A percentile compares a stretch with the other conserved stretches of the same genome.
These are phyloP conservation scores for Plantago lanceolata DNA, from an alignment of 305 asterid species.

Conservation along the genomic window DNA sequence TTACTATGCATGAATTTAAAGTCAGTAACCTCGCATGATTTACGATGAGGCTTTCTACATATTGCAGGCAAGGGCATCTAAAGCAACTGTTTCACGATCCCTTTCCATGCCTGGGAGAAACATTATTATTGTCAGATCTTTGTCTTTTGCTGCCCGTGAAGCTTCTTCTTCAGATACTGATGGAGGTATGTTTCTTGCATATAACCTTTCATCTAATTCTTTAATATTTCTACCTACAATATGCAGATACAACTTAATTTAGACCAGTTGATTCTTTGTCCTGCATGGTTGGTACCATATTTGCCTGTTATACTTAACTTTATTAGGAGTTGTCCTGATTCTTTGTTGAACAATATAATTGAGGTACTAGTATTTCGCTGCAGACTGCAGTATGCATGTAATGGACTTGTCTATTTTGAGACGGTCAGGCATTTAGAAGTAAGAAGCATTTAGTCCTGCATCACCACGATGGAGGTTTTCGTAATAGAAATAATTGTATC, in stretches of 20 bases:
- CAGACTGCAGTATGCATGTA: too few relatives aligned
- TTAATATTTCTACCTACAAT: slow-evolving; percentile 7
- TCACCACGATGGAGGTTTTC: too few relatives aligned
- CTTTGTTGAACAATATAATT: too few relatives aligned
- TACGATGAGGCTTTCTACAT: slow-evolving; percentile 6
- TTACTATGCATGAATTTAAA: not conserved
- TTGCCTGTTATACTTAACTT: not conserved
- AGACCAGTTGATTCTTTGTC: not conserved
- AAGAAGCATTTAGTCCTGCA: too few relatives aligned
- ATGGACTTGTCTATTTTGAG: too few relatives aligned
- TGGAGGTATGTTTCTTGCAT: slow-evolving; percentile 49
- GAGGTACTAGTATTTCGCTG: too few relatives aligned
- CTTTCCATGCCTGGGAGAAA: slow-evolving; percentile 74
- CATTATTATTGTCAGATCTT: slow-evolving; percentile 62
- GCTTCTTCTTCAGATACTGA: slow-evolving; percentile 42
- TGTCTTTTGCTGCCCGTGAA: slow-evolving; percentile 54
- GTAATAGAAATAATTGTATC: too few relatives aligned
- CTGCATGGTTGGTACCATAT: not conserved
- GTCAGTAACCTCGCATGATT: not conserved
- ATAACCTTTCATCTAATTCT: slow-evolving; percentile 6
- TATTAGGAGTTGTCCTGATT: too few relatives aligned
- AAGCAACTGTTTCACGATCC: slow-evolving; percentile 62
- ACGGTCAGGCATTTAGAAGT: too few relatives aligned
- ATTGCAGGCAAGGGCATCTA: slow-evolving; percentile 44
- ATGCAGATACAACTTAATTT: not conserved